Conservation (phyloP, 1,284 basidiomycete genomes). For the Naganishia albida region DNA sequence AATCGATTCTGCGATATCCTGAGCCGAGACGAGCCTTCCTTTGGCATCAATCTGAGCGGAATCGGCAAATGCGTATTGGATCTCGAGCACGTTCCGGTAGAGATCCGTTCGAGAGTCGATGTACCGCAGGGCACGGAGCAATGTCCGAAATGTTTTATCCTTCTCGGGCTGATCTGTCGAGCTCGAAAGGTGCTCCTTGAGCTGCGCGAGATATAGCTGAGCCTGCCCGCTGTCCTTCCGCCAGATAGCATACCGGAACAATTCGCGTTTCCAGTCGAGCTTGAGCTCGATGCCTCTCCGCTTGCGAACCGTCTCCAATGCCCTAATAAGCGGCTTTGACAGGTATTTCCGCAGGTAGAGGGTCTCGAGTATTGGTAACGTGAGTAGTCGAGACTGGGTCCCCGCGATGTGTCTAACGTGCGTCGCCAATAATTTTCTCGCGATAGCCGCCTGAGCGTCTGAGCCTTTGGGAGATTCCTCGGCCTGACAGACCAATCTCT, state of each 20-base stretch:
- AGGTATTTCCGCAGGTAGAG: conserved; percentile 22
- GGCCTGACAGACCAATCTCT: conserved; percentile 13
- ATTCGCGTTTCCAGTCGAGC: conserved; percentile 7
- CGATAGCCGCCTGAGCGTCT: not conserved
- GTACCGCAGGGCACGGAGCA: conserved; percentile 10
- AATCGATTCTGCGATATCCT: not conserved
- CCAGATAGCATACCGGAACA: conserved; percentile 13
- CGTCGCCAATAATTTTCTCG: conserved; percentile 7
- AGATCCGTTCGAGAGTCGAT: conserved; percentile 1
- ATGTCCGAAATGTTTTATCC: conserved; percentile 1
- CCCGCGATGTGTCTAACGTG: conserved; percentile 21
- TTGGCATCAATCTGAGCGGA: not conserved
- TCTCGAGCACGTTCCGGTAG: not conserved
- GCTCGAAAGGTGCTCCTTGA: not conserved
- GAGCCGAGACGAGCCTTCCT: not conserved
- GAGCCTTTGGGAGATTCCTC: not conserved
- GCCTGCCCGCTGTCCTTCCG: conserved; percentile 2
- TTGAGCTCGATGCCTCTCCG: conserved; percentile 8
- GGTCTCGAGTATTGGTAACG: conserved; percentile 8
- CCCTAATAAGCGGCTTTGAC: conserved; percentile 19
- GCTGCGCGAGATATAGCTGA: not conserved
- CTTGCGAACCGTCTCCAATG: conserved; percentile 12
- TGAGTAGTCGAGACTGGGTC: conserved; percentile 6
- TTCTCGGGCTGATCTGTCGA: not conserved
- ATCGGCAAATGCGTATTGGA: not conserved